Base-by-base conservation (phyloP, 208 protist genomes). In the Porcisia hertigi region DNA sequence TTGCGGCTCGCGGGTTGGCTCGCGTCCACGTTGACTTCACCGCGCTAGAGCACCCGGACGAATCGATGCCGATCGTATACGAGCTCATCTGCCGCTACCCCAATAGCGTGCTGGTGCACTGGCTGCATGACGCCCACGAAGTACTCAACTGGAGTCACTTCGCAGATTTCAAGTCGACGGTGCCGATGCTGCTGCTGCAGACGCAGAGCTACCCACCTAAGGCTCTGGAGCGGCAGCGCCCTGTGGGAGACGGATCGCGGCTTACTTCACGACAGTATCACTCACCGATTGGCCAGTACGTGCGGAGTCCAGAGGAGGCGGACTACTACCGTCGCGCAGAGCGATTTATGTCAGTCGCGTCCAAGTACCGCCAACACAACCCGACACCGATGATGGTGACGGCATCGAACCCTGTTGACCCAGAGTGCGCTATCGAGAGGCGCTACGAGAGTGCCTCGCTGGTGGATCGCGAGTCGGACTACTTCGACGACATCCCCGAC, bases 11-110 rank as follows among this genome's bases (percentile, higher is more conserved):
- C 63, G 92, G 88, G 3, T 79, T 97, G 43, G 77, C 90, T 0
- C 82, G 86, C 64, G 91, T 96, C 8, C 90, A 96, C 77, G 89
- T 95, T 16, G 94, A 97, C 77, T 96, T 97, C 77, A 92, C 88
- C 43, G 91, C 94, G 16, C 85, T 97, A 5, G 91, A 97, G 82
- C 88, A 96, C 77, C 94, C 91, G 3, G 92, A 96, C 81, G 90
- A 94, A 60, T 83, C 81, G 58, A 96, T 97, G 94, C 89, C 89
- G 16, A 87, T 90, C 63, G 83, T 97, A 36, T 89, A 88, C 69
- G 90, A 96, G 58, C 88, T 97, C 36, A 88, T 86, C 14, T 83
- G 86, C 62, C 82, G 76, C 55, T 95, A 95, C 83, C 83, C 84
- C n/a, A 93, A 94, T 70, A 88, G 85, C 71, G 90, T 88, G 18